Conservation (phyloP, 352 stramenopile genomes). For the Globisporangium nunn region DNA sequence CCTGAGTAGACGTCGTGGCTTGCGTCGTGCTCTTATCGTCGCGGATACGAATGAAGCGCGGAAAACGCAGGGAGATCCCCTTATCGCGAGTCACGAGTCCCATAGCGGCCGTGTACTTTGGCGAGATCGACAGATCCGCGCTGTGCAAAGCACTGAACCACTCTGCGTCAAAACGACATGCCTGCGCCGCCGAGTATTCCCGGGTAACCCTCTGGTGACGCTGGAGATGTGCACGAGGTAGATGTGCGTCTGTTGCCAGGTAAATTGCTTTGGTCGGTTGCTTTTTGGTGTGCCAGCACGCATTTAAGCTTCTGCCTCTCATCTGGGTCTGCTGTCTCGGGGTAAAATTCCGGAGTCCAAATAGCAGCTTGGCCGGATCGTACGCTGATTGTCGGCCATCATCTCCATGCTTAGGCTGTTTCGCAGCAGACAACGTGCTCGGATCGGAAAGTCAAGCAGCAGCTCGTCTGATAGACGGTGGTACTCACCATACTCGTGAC, state of each 20-base stretch:
- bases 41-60: conserved; percentile 95
- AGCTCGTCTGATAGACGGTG: conserved; percentile 10
- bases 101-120: conserved; percentile 95
- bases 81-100: conserved; percentile 87
- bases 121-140: conserved; percentile 97
- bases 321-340: conserved; percentile 2
- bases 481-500: conserved; percentile 9
- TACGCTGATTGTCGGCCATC: conserved; percentile 4
- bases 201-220: too few relatives aligned
- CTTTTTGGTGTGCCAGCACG: too few relatives aligned
- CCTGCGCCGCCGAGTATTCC: too few relatives aligned
- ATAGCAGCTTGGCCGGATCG: conserved; percentile 11
- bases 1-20: conserved; percentile 93
- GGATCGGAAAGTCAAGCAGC: conserved; percentile 10
- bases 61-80: conserved; percentile 98
- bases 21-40: conserved; percentile 97
- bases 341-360: conserved; percentile 10
- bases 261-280: too few relatives aligned
- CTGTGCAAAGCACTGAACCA: too few relatives aligned
- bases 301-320: too few relatives aligned
- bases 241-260: too few relatives aligned
- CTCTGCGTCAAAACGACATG: too few relatives aligned
- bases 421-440: conserved; percentile 7
- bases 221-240: too few relatives aligned
- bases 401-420: conserved; percentile 14